phyloP scores from a whole-genome alignment of 1,284 basidiomycete species.

The Vanrija sp. region DNA sequence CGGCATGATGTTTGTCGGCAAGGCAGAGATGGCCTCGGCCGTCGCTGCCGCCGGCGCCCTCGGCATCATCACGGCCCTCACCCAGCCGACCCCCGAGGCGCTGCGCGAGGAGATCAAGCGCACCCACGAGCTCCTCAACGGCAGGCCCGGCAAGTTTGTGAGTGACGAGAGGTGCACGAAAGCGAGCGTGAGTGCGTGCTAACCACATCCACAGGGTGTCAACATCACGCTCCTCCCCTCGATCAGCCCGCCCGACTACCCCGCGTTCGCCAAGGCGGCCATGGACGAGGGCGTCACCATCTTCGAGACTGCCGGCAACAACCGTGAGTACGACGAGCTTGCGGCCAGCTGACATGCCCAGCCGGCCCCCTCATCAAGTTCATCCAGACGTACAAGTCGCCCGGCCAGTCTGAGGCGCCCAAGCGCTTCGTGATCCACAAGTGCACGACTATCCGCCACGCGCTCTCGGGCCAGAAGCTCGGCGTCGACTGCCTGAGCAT shows the following conservation, averaged over 20 bases:
- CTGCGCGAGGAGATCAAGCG: conserved; percentile 79
- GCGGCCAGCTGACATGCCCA: conserved; percentile 31
- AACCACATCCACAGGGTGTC: conserved; percentile 58
- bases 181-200: conserved; percentile 16
- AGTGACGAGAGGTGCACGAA: conserved; percentile 18
- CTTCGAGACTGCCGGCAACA: conserved; percentile 92
- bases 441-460: conserved; percentile 82
- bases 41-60: conserved; percentile 83
- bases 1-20: conserved; percentile 45
- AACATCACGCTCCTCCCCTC: conserved; percentile 87
- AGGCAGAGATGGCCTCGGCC: conserved; percentile 54
- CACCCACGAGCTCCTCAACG: conserved; percentile 60
- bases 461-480: conserved; percentile 68
- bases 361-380: conserved; percentile 74
- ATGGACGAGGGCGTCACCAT: conserved; percentile 83
- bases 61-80: conserved; percentile 78
- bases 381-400: conserved; percentile 59
- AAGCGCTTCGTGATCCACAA: conserved; percentile 80
- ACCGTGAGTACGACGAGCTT: conserved; percentile 55
- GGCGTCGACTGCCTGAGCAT: conserved; percentile 84
- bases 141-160: conserved; percentile 60
- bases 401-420: conserved; percentile 11
- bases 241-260: conserved; percentile 87
- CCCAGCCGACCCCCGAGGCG: conserved; percentile 79
- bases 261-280: conserved; percentile 71